Evolutionary conservation across 139 green algal genomes (phyloP), one percentile per base, ranked within the genome.

Genomic region (Penium margaritaceum): DNA sequence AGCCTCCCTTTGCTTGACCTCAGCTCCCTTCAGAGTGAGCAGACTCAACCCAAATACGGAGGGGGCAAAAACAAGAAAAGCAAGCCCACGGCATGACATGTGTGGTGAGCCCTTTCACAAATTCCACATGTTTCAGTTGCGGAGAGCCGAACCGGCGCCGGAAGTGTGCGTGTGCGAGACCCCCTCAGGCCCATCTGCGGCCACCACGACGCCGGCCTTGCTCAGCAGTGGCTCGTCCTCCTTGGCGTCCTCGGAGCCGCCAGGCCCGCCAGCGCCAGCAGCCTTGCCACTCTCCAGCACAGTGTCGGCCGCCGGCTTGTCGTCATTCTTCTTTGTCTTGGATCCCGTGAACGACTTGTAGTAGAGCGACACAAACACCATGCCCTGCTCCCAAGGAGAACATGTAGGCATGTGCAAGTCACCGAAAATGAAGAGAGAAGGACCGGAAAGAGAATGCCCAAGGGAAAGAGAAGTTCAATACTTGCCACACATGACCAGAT

Each of bases 361-460:
- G 3, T 75, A 75, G 1, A 75, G 68, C 3, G 68, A 12, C 5
- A 7, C 53, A 68, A 75, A 75, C 46, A 75, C 68, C 21, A 75
- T 37, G 3, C 29, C 46, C 68, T 75, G 68, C 14, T 54, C 29
- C 60, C 41, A 15, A 1, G 5, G 21, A 34, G 24, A 51, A 63
- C n/a, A 39, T 36, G 30, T n/a, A 37, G 55, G 29, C 27, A 12
- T 14, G 55, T 36, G 29, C 7, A 37, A 63, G 55, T 63, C 24
- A 5, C 14, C 55, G 29, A 36, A 63, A 36, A 35, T 21, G 6
- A 14, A 38, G 1, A 21, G 29, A 17, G 5, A 3, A 21, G 0
- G 2, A 63, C 3, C 0, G 19, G 4, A 34, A 63, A 63, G 3
- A 29, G 2, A 29, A 36, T n/a, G 15, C 33, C n/a, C 15, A 17